Evolutionary conservation across 2,329 filamentous ascomycete species (phyloP), one percentile per base, ranked within the genome.

Genomic region (Calonectria hongkongensis): DNA sequence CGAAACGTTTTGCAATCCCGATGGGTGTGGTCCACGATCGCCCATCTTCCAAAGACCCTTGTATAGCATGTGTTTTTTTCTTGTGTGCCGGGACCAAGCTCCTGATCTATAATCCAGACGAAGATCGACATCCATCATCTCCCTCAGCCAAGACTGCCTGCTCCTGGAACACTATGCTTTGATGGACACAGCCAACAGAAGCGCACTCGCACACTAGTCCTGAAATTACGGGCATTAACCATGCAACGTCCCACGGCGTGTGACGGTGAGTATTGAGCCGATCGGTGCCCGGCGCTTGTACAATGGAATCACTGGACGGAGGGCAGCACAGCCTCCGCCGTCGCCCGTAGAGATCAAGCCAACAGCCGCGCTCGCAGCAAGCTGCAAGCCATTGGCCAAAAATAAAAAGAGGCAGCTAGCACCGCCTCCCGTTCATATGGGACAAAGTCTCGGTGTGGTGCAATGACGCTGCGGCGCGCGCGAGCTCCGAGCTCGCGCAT

Each of bases 211-310:
- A 27, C 58, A 47, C 58, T 63, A 63, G 30, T 54, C 66, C 66
- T 63, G 58, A 18, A 64, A 63, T 69, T 27, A 69, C 60, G 36
- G 68, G 50, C 48, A 51, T 58, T 43, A 39, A 51, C 16, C 21
- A 43, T 60, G 41, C 51, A 56, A 50, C 65, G 71, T 74, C 66
- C 66, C 69, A 70, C 73, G 68, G 65, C 50, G 76, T 75, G 69
- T 51, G 64, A 77, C 62, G 63, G 70, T 54, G 62, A 70, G 63
- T 72, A 71, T 8, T 50, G 71, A 63, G 48, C 48, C n/a, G 54
- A 60, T 41, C 36, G 25, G 54, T 60, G 36, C 54, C 33, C 54
- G 54, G 54, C 54, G 45, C 51, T 56, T 48, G 60, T 43, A 30
- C n/a, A 47, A 48, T 36, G n/a, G 62, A 47, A 28, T 41, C 63